Percentiles rank a stretch among this genome's conserved stretches.
These are phyloP conservation scores for Colletotrichum siamense DNA, from an alignment of 2,329 filamentous ascomycete species.

Conservation along the genomic window DNA sequence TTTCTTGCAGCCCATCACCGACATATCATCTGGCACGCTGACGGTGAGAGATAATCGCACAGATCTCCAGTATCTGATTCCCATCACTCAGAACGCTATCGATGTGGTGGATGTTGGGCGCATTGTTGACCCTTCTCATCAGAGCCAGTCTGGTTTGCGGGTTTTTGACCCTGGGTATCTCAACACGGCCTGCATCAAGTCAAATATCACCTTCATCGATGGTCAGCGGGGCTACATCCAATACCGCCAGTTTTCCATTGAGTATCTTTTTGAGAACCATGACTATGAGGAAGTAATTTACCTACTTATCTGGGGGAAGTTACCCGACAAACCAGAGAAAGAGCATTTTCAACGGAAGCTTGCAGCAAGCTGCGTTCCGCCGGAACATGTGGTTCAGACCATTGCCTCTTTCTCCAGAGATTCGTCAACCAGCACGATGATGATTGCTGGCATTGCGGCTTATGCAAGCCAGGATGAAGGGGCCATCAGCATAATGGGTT, in stretches of 20 bases:
- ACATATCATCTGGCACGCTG: not conserved
- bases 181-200: conserved; percentile 1
- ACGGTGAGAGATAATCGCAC: not conserved
- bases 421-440: conserved; percentile 39
- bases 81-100: not conserved
- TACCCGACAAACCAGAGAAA: conserved; percentile 37
- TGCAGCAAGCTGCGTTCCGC: not conserved
- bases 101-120: not conserved
- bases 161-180: not conserved
- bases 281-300: conserved; percentile 32
- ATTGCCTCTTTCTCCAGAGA: conserved; percentile 26
- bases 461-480: conserved; percentile 34
- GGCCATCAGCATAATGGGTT: conserved; percentile 25
- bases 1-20: not conserved
- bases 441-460: conserved; percentile 40
- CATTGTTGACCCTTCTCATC: not conserved
- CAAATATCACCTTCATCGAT: conserved; percentile 34
- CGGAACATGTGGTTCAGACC: not conserved
- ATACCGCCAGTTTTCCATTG: conserved; percentile 36
- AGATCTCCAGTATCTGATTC: not conserved
- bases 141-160: not conserved
- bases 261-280: conserved; percentile 22
- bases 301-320: conserved; percentile 42
- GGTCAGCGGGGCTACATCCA: conserved; percentile 37
- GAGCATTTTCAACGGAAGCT: conserved; percentile 1